Conservation (phyloP, 1,284 basidiomycete genomes). For the Irpex sp. region DNA sequence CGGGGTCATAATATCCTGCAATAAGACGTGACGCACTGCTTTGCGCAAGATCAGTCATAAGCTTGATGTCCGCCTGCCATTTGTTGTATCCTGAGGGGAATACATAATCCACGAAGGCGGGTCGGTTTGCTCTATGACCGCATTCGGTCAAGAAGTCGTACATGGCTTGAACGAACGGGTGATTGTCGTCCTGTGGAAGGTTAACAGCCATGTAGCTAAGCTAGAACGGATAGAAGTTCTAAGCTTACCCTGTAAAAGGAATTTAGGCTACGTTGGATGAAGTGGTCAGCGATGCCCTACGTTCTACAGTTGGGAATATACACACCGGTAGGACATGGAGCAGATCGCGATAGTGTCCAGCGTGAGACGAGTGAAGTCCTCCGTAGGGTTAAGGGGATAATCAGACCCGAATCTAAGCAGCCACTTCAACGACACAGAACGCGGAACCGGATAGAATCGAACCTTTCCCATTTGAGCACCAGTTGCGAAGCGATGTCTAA, state of each 20-base stretch:
- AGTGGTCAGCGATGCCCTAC: not conserved
- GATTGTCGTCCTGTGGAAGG: slow-evolving; percentile 24
- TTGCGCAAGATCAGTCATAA: not conserved
- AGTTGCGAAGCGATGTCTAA: slow-evolving; percentile 46
- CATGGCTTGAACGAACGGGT: slow-evolving; percentile 42
- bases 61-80: not conserved
- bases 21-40: slow-evolving; percentile 30
- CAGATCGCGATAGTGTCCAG: slow-evolving; percentile 44
- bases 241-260: slow-evolving; percentile 33
- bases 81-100: slow-evolving; percentile 25
- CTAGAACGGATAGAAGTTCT: not conserved
- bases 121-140: slow-evolving; percentile 31
- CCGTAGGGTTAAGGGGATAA: slow-evolving; percentile 37
- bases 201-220: not conserved
- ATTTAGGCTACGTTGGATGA: slow-evolving; percentile 26
- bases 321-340: slow-evolving; percentile 40
- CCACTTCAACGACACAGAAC: not conserved
- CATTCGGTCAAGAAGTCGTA: slow-evolving; percentile 32
- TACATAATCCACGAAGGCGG: slow-evolving; percentile 33
- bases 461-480: slow-evolving; percentile 44
- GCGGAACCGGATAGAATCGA: not conserved
- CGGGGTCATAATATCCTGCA: slow-evolving; percentile 28
- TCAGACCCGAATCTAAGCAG: slow-evolving; percentile 37
- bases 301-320: not conserved
- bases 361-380: slow-evolving; percentile 45